These are phyloP conservation scores for Trametes punicea DNA, from an alignment of 768 basidiomycete genomes.

Conservation along the genomic window DNA sequence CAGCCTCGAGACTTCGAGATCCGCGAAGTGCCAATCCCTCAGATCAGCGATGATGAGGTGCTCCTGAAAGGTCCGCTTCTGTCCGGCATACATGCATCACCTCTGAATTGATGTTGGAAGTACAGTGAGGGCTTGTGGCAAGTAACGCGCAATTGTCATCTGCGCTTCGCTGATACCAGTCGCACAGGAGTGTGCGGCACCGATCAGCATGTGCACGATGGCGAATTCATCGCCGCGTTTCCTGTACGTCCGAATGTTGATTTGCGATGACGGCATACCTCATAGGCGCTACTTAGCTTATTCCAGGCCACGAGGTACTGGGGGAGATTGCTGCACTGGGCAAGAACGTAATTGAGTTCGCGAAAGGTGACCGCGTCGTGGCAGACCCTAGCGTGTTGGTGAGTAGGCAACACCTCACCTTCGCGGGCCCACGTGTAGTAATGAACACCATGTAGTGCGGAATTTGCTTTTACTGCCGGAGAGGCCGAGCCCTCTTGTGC, in stretches of 20 bases:
- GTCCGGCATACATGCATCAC: too few species aligned
- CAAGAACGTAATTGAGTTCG: slow-evolving; percentile 75
- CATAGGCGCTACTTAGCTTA: slow-evolving; percentile 43
- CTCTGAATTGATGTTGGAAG: neutral
- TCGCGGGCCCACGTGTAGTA: neutral
- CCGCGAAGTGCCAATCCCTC: slow-evolving; percentile 63
- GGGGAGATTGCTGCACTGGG: slow-evolving; percentile 73
- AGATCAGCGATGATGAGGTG: slow-evolving; percentile 64
- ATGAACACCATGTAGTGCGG: slow-evolving; percentile 54
- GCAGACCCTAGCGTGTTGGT: slow-evolving; percentile 77
- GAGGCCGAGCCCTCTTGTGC: slow-evolving; percentile 79
- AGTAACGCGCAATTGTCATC: neutral
- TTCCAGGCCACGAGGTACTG: slow-evolving; percentile 74
- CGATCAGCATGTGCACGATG: slow-evolving; percentile 59
- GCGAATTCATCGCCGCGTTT: slow-evolving; percentile 70
- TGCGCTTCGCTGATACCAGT: neutral
- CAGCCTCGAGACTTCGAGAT: slow-evolving; percentile 68
- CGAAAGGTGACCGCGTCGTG: slow-evolving; percentile 77
- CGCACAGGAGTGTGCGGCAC: slow-evolving; percentile 62
- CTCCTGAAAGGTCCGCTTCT: slow-evolving; percentile 74
- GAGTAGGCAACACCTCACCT: slow-evolving; percentile 24
- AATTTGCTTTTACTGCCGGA: slow-evolving; percentile 82
- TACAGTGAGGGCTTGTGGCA: too few species aligned
- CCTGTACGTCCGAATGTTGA: slow-evolving; percentile 41
- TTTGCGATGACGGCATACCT: neutral